Evolutionary conservation across 148 eudicot genomes (phyloP).

Genomic region (Rhododendron molle): DNA sequence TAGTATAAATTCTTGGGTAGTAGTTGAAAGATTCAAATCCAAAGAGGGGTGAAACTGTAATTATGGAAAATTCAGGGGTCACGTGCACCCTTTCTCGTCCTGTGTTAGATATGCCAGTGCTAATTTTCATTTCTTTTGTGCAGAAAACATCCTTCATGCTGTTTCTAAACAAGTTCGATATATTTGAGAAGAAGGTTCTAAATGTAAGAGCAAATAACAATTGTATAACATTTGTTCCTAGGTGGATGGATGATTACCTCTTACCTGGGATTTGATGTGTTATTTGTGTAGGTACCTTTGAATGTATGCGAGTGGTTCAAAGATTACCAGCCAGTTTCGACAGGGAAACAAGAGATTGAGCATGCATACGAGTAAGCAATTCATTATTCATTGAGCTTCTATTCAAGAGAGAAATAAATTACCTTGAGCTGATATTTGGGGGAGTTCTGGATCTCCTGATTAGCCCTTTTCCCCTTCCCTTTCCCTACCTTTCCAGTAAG

Average conservation of each 20-base stretch:
- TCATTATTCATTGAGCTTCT: background rate
- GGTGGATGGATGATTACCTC: background rate
- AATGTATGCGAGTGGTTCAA: constrained; percentile 86
- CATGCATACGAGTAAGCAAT: constrained; percentile 93
- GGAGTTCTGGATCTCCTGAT: background rate
- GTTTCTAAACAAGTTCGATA: constrained; percentile 92
- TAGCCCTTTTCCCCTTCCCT: background rate
- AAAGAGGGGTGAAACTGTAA: background rate
- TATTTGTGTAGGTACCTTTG: constrained; percentile 63
- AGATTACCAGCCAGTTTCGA: constrained; percentile 80
- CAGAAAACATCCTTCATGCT: constrained; percentile 98
- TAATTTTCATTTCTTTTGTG: constrained; percentile 29
- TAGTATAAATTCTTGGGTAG: background rate
- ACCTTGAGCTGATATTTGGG: background rate
- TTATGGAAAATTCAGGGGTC: background rate
- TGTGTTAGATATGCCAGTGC: background rate
- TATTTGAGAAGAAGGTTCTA: constrained; percentile 88
- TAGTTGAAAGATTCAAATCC: background rate
- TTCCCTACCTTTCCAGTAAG: background rate
- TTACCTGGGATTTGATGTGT: constrained; percentile 4
- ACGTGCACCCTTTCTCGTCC: background rate
- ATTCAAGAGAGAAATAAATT: background rate
- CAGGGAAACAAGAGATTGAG: constrained; percentile 93
- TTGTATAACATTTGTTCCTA: background rate
- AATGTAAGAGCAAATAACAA: constrained; percentile 46